Base-by-base conservation (phyloP, 306 rosid genomes). In the Cajanus cajan region DNA sequence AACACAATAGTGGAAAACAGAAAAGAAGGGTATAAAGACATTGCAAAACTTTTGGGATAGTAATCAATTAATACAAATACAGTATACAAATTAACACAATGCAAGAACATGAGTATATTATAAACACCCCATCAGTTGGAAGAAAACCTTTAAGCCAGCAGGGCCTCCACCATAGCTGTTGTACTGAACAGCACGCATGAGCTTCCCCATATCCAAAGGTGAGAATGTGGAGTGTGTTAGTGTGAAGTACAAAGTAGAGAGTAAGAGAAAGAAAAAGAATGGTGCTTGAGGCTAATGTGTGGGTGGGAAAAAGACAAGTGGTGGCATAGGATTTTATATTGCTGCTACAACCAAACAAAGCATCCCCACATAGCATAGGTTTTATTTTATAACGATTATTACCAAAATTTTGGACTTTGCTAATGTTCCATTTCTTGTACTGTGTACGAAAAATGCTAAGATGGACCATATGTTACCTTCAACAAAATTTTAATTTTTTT, bases 161-260 rank as follows among this genome's bases (percentile, higher is more conserved):
- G 91, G 71, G 62, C 98, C 98, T 47, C 92, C 91, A 10, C 94
- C 92, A 15, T 91, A 91, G 71, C 85, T 1, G 39, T 45, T 39
- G 73, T 87, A 94, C 48, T 78, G 91, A 84, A 94, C 80, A 7
- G 94, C 98, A 45, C 68, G 88, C 96, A 94, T 90, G 33, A 84
- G 88, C 57, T 50, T 75, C 5, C 37, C 88, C 95, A 83, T 88
- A 9, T 77, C 14, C 61, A 43, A 11, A 65, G 68, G 11, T 57
- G 16, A 24, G 64, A 57, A 57, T 1, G 15, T 58, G 65, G 65
- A 24, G 43, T 6, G 67, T 59, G 1, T 5, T 7, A 34, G 45
- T n/a, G 47, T 14, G 68, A 13, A 62, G 19, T 0, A 14, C 22
- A 63, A n/a, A n/a, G 14, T 1, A 8, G 25, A 8, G 0, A 63